phyloP scores from a whole-genome alignment of 1,284 basidiomycete species.

The Meripilus lineatus region DNA sequence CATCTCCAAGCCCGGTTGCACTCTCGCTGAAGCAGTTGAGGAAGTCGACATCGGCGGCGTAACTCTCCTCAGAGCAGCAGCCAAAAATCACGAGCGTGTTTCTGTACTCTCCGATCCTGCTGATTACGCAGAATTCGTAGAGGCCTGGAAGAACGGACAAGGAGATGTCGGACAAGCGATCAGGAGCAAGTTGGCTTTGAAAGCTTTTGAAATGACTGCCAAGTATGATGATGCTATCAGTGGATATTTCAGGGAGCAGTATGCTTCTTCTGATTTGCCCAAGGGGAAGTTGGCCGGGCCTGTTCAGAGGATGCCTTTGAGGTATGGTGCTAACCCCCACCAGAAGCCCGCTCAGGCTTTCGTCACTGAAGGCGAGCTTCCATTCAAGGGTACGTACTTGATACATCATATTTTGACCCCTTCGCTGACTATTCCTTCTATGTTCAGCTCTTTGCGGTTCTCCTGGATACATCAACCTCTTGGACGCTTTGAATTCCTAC shows the following conservation, averaged over 20 bases:
- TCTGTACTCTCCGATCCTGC: slow-evolving; percentile 89
- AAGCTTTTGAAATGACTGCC: slow-evolving; percentile 97
- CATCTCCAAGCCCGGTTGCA: slow-evolving; percentile 85
- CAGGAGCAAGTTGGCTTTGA: slow-evolving; percentile 83
- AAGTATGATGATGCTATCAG: slow-evolving; percentile 95
- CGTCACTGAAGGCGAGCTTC: slow-evolving; percentile 85
- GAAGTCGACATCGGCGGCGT: slow-evolving; percentile 99
- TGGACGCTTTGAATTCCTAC: slow-evolving; percentile 97
- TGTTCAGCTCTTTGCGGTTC: slow-evolving; percentile 82
- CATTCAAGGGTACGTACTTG: slow-evolving; percentile 83
- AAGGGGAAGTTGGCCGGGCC: slow-evolving; percentile 59
- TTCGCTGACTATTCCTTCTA: neutral
- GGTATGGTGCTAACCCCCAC: slow-evolving; percentile 98
- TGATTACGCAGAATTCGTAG: slow-evolving; percentile 87
- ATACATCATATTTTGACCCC: neutral
- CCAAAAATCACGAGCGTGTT: slow-evolving; percentile 97
- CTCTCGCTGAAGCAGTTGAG: slow-evolving; percentile 90
- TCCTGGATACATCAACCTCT: slow-evolving; percentile 98
- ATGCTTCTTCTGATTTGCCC: slow-evolving; percentile 76
- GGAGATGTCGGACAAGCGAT: slow-evolving; percentile 71
- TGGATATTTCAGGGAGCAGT: slow-evolving; percentile 95
- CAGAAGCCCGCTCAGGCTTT: slow-evolving; percentile 99
- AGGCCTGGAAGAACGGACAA: slow-evolving; percentile 63
- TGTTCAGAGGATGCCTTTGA: slow-evolving; percentile 81
- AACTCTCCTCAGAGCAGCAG: slow-evolving; percentile 94